Base-by-base conservation (phyloP, 148 eudicot genomes). In the Nepenthes gracilis region DNA sequence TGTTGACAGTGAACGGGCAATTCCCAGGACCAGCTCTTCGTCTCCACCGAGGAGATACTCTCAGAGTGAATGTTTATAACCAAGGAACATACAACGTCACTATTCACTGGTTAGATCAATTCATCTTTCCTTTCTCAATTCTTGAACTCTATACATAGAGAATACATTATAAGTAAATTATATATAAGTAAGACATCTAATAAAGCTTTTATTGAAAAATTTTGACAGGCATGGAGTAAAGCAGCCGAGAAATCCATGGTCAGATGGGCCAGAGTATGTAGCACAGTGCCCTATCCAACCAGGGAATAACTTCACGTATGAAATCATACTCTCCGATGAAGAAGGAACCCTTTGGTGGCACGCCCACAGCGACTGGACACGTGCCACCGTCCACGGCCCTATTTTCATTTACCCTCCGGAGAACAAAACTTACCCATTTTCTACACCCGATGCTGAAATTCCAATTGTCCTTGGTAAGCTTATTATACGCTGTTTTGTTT, bases 331-430 rank as follows among this genome's bases (percentile, higher is more conserved):
- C 6, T 68, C 81, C 2, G 74, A 69, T 12, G 81, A 77, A 40
- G 63, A 64, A 36, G 81, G 81, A 14, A 76, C 80, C 81, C 73
- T 23, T 23, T 23, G 23, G 23, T 23, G 23, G 23, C 23, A 23
- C 23, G 23, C 23, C 23, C 23, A 23, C 12, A 77, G 81, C 50
- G 81, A 73, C 43, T 77, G 77, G 81, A 61, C 81, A 7, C 67
- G 81, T 9, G 81, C 81, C 48, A 77, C 81, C 10, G 74, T 77
- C 10, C 74, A 77, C 47, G 81, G 81, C 34, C 58, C 68, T 0
- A 60, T 77, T 40, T 33, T 68, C 34, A 68, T 77, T 9, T 43
- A 48, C 50, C 81, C 81, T 1, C 55, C 60, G 37, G 33, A 5
- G 8, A 64, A 68, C 33, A 61, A 10, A 5, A 54, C 12, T 1